A percentile compares a stretch with the other conserved stretches of the same genome.
Conservation (phyloP, 2,329 filamentous ascomycete genomes). For the Phyllosticta capitalensis region DNA sequence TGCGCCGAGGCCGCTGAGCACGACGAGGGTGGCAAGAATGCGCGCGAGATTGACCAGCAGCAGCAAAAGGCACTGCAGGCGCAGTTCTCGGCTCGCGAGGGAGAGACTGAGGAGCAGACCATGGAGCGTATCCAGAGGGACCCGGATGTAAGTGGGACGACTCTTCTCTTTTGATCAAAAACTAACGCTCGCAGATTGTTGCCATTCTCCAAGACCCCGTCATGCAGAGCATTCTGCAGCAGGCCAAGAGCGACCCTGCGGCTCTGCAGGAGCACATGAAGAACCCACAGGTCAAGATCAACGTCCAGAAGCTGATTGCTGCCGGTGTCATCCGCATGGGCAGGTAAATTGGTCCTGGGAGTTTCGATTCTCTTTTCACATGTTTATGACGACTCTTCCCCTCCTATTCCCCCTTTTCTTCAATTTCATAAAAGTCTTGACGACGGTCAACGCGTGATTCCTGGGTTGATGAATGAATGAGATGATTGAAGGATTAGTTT, state of each 20-base stretch:
- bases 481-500: background rate
- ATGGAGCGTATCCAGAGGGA: slow-evolving; percentile 83
- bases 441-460: background rate
- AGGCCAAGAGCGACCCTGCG: slow-evolving; percentile 86
- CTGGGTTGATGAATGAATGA: background rate
- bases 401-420: background rate
- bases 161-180: background rate
- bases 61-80: slow-evolving; percentile 84
- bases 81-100: slow-evolving; percentile 84
- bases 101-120: slow-evolving; percentile 94
- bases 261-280: slow-evolving; percentile 96
- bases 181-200: slow-evolving; percentile 54
- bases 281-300: slow-evolving; percentile 73
- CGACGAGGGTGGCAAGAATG: slow-evolving; percentile 70
- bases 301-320: slow-evolving; percentile 90
- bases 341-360: slow-evolving; percentile 24
- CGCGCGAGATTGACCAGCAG: slow-evolving; percentile 85
- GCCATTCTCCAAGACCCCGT: slow-evolving; percentile 87
- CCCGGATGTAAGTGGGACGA: slow-evolving; percentile 61
- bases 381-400: background rate
- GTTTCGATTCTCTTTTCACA: background rate
- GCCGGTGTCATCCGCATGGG: slow-evolving; percentile 84
- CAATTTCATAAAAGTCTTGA: background rate
- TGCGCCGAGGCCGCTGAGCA: slow-evolving; percentile 72
- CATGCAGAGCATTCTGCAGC: slow-evolving; percentile 95